Percentiles rank a stretch among this genome's conserved stretches.
phyloP scores from a whole-genome alignment of 306 rosid species.

The Trifolium dubium region DNA sequence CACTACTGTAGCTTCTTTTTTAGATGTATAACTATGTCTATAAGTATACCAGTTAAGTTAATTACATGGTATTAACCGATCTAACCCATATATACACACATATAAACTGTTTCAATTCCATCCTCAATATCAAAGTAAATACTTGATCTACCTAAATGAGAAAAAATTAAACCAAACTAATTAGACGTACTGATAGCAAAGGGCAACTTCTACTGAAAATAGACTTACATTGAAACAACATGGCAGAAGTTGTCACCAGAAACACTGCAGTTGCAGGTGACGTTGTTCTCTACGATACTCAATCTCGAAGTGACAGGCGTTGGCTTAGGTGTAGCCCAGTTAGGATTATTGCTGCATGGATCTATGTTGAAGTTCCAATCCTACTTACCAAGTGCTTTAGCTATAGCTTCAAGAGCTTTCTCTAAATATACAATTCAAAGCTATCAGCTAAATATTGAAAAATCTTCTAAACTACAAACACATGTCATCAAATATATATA shows the following conservation, averaged over 20 bases:
- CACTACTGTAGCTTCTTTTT: no score
- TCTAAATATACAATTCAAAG: conserved; percentile 38
- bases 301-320: background rate
- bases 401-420: conserved; percentile 49
- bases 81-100: background rate
- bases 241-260: conserved; percentile 30
- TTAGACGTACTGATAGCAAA: background rate
- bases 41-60: background rate
- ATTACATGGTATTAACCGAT: background rate
- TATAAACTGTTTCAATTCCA: background rate
- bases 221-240: conserved; percentile 33
- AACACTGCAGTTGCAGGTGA: conserved; percentile 32
- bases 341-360: conserved; percentile 54
- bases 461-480: background rate
- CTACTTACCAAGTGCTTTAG: conserved; percentile 47
- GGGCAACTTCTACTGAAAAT: background rate
- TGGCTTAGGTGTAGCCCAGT: conserved; percentile 6
- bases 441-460: background rate
- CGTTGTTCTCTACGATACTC: background rate
- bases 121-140: background rate
- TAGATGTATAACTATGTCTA: background rate
- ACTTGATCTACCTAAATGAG: conserved; percentile 7
- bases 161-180: background rate
- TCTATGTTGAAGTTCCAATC: conserved; percentile 54
- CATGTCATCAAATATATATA: conserved; percentile 6